Evolutionary conservation across 2,329 filamentous ascomycete genomes (phyloP), one percentile per base, ranked within the genome.

Genomic region (Colletotrichum cordylinicola): DNA sequence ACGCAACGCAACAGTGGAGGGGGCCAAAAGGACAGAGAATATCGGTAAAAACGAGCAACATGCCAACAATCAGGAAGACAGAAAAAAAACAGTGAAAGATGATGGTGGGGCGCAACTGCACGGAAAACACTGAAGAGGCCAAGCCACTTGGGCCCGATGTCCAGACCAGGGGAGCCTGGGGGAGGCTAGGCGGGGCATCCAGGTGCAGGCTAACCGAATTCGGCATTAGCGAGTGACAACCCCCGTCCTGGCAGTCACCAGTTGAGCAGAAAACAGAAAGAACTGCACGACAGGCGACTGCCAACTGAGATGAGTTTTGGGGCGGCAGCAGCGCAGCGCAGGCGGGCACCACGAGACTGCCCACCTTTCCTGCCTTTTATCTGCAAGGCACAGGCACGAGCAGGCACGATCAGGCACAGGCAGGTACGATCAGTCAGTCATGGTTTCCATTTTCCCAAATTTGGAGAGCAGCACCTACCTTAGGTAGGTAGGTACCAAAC

Each of bases 381-480:
- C 72, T 72, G 72, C 68, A 75, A 72, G 67, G 67, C 56, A 56
- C 56, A 69, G 52, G 52, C 29, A 62, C 52, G 31, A 33, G 31
- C 43, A n/a, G 52, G 43, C 27, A 37, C 13, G 39, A 33, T 33
- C 61, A 52, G 27, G 56, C 27, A 69, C 55, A 64, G 60, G 60
- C 60, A 24, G 29, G 18, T 33, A 64, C 60, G 18, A 24, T 29
- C 43, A 37, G 35, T 52, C 29, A 31, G 8, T 33, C 43, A n/a
- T 21, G n/a, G n/a, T 21, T 52, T 52, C 43, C 3, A 10, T 13
- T 52, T 13, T 12, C n/a, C 6, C 24, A 6, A 13, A 52, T 21
- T 52, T 10, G 43, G n/a, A 21, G 10, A 48, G n/a, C n/a, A 48
- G 43, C 0, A 21, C 43, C n/a, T 21, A 33, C 31, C 9, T 33